phyloP scores from a whole-genome alignment of 495 filamentous ascomycete genomes.

The Lasiosphaeria hispida region DNA sequence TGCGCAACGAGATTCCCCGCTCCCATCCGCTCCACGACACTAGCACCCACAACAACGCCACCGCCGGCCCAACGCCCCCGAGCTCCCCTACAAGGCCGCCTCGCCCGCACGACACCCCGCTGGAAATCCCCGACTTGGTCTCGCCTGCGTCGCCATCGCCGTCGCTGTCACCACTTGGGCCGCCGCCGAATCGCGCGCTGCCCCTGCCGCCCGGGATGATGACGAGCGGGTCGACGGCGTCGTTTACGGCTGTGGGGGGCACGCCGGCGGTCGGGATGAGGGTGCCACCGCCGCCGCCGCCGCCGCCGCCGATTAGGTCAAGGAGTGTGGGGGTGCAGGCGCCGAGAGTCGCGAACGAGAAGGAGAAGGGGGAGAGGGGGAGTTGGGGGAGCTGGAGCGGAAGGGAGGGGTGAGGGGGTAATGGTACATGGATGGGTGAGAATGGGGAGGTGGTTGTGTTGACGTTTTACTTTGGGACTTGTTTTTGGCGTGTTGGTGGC shows the following conservation, averaged over 20 bases:
- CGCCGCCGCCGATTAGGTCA: not conserved
- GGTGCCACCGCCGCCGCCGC: not conserved
- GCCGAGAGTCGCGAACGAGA: not conserved
- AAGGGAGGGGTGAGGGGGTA: not conserved
- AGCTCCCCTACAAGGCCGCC: slow-evolving; percentile 29
- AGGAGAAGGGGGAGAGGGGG: slow-evolving; percentile 7
- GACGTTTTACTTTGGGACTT: not conserved
- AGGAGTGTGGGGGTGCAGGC: slow-evolving; percentile 6
- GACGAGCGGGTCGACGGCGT: slow-evolving; percentile 5
- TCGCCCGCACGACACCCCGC: slow-evolving; percentile 30
- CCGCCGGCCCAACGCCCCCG: not conserved
- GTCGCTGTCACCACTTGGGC: slow-evolving; percentile 7
- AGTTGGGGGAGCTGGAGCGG: slow-evolving; percentile 28
- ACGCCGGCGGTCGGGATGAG: slow-evolving; percentile 5
- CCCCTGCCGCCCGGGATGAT: slow-evolving; percentile 11
- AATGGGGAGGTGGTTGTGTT: slow-evolving; percentile 5
- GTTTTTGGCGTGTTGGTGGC: not conserved
- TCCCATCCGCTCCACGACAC: not conserved
- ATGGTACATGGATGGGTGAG: not conserved
- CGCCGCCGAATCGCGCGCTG: slow-evolving; percentile 24
- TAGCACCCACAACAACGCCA: not conserved
- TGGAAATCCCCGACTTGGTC: slow-evolving; percentile 33
- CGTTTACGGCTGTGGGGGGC: slow-evolving; percentile 10
- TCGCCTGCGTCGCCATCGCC: slow-evolving; percentile 19
- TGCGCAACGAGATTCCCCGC: slow-evolving; percentile 19